Evolutionary conservation across 108 stramenopile genomes (phyloP), one percentile per base, ranked within the genome.

Genomic region (Fragilariopsis cylindrus): DNA sequence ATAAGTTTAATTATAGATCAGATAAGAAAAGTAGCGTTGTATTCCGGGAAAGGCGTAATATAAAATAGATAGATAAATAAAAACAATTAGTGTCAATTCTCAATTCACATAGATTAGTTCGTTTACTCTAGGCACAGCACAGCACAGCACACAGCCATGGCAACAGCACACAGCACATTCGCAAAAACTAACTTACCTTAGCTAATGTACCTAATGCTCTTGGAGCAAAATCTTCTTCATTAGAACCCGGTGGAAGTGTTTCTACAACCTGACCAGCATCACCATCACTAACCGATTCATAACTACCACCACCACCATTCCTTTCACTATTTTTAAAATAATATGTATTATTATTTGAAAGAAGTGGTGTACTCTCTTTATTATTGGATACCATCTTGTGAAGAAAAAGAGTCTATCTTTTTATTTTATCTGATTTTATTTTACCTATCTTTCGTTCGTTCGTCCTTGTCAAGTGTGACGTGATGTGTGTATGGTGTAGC

Each of bases 201-300:
- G 16, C 30, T 9, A 5, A 11, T 12, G 5, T 48, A 0, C 21
- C 49, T 9, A 68, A 19, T 52, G 39, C 6, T 50, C 67, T 52
- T 12, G 79, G 79, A 48, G 60, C 74, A 49, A 80, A 80, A 8
- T 80, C 79, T 45, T 50, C 62, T 11, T 73, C 74, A 15, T 46
- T 48, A 5, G 74, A 48, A 7, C 82, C 74, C 4, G 21, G 42
- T 13, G 79, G 76, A 44, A 80, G 30, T 15, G 62, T 76, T 47
- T 84, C 83, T 44, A 77, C 83, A 39, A 46, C 13, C 15, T 73
- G 78, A 15, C 74, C 74, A 2, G 57, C 74, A 64, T 75, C 79
- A 40, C 45, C 54, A 48, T 72, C 77, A 18, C 68, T 45, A 3
- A 60, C 46, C 39, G 57, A 40, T 7, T 5, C 11, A 43, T 44